phyloP scores from a whole-genome alignment of 306 rosid species.

The Trifolium repens region DNA sequence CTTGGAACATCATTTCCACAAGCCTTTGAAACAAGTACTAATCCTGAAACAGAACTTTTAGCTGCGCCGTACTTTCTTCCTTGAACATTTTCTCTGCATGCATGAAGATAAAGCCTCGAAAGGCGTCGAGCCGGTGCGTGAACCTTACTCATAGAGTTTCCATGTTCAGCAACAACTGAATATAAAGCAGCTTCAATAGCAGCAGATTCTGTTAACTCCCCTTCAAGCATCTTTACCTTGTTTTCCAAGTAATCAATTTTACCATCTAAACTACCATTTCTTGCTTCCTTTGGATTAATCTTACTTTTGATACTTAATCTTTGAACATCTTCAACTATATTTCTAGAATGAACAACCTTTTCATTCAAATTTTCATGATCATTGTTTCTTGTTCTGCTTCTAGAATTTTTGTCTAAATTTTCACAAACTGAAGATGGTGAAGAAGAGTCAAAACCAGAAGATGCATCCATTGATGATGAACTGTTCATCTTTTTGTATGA shows the following conservation, averaged over 20 bases:
- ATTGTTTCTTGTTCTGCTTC: conserved; percentile 45
- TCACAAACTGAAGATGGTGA: conserved; percentile 34
- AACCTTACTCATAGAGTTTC: conserved; percentile 94
- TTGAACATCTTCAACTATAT: conserved; percentile 38
- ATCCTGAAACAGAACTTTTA: conserved; percentile 86
- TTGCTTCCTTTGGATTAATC: conserved; percentile 76
- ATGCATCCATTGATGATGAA: conserved; percentile 65
- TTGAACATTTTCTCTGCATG: conserved; percentile 65
- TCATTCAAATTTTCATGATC: conserved; percentile 40
- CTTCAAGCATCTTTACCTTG: conserved; percentile 85
- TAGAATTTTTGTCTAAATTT: conserved; percentile 52
- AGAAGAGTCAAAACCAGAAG: conserved; percentile 27
- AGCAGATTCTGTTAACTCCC: conserved; percentile 95
- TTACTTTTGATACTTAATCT: conserved; percentile 38
- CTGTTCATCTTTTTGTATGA: conserved; percentile 44
- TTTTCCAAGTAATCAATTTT: conserved; percentile 71
- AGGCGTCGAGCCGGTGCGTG: conserved; percentile 98
- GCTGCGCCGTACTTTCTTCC: conserved; percentile 81
- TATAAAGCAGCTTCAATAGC: conserved; percentile 87
- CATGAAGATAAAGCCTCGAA: conserved; percentile 86
- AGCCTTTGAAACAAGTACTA: conserved; percentile 90
- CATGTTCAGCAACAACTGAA: conserved; percentile 96
- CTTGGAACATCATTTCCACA: conserved; percentile 99
- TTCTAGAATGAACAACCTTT: conserved; percentile 35
- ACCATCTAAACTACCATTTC: conserved; percentile 63